These are phyloP conservation scores for Podaxis mareebaensis DNA, from an alignment of 768 basidiomycete species.

Conservation along the genomic window DNA sequence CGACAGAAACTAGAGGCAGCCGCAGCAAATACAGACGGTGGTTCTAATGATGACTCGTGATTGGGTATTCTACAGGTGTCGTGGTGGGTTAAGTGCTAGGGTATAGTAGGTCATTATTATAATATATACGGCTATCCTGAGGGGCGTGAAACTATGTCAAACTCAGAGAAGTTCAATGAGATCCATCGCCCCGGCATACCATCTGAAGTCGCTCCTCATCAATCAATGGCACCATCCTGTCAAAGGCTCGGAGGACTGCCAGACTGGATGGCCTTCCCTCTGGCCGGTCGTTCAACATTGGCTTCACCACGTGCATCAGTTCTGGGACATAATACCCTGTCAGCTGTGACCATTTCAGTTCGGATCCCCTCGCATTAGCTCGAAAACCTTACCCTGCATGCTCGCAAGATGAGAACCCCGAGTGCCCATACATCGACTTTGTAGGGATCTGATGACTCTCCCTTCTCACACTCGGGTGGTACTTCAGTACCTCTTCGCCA, in stretches of 20 bases:
- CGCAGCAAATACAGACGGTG: constrained; percentile 12
- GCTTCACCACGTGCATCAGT: constrained; percentile 52
- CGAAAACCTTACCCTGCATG: constrained; percentile 53
- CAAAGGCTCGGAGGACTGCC: constrained; percentile 51
- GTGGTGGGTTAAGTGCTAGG: not conserved
- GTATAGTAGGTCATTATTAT: constrained; percentile 2
- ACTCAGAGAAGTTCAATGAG: constrained; percentile 9
- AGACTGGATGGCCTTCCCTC: constrained; percentile 51
- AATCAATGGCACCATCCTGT: constrained; percentile 40
- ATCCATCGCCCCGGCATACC: constrained; percentile 10
- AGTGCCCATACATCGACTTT: constrained; percentile 78
- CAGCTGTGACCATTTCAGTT: constrained; percentile 37
- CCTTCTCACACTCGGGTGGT: constrained; percentile 67
- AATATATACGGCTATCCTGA: not conserved
- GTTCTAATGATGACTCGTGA: not conserved
- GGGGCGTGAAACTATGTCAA: not conserved
- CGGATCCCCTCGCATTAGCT: not conserved
- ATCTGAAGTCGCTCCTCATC: constrained; percentile 35
- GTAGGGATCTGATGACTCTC: constrained; percentile 54
- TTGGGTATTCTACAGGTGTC: constrained; percentile 5
- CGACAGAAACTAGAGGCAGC: constrained; percentile 64
- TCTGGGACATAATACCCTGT: constrained; percentile 60
- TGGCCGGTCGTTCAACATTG: constrained; percentile 60
- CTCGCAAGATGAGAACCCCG: constrained; percentile 61
- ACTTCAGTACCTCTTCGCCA: constrained; percentile 61